A percentile compares a stretch with the other conserved stretches of the same genome.
phyloP scores from a whole-genome alignment of 768 basidiomycete species.

The Tricholoma flavovirens region DNA sequence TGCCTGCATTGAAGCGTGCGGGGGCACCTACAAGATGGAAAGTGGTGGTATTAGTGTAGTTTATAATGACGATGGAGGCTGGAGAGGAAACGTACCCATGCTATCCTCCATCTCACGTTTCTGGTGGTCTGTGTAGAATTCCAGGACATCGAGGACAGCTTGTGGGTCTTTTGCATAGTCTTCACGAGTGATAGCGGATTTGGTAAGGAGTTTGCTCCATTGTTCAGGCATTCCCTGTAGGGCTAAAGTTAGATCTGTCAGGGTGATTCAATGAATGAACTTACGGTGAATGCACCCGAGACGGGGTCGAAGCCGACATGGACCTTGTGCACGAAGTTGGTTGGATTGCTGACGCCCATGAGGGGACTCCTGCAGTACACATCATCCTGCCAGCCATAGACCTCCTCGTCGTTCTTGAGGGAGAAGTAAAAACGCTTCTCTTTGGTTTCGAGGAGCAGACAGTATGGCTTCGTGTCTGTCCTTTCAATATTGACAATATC shows the following conservation, averaged over 20 bases:
- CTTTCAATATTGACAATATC: slow-evolving; percentile 88
- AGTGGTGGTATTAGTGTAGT: slow-evolving; percentile 8
- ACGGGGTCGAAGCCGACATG: slow-evolving; percentile 96
- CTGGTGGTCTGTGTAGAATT: slow-evolving; percentile 97
- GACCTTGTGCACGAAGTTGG: slow-evolving; percentile 98
- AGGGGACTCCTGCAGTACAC: slow-evolving; percentile 88
- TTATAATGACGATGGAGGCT: slow-evolving; percentile 17
- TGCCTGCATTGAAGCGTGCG: slow-evolving; percentile 85
- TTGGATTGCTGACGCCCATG: slow-evolving; percentile 91
- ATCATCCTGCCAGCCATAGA: slow-evolving; percentile 99
- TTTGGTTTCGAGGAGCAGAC: slow-evolving; percentile 79
- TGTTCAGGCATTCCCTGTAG: slow-evolving; percentile 90
- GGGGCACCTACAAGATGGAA: slow-evolving; percentile 40
- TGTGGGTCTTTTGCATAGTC: slow-evolving; percentile 97
- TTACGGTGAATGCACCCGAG: slow-evolving; percentile 88
- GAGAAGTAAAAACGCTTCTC: slow-evolving; percentile 78
- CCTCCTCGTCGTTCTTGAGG: slow-evolving; percentile 89
- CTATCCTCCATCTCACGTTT: slow-evolving; percentile 80
- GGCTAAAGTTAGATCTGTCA: not conserved
- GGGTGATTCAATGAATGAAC: slow-evolving; percentile 21
- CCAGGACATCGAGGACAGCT: slow-evolving; percentile 93
- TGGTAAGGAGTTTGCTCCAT: slow-evolving; percentile 95
- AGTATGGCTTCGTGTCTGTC: slow-evolving; percentile 92
- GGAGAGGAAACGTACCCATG: slow-evolving; percentile 25
- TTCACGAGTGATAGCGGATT: slow-evolving; percentile 95